phyloP scores from a whole-genome alignment of 2,329 filamentous ascomycete genomes.

The Colletotrichum orbiculare region DNA sequence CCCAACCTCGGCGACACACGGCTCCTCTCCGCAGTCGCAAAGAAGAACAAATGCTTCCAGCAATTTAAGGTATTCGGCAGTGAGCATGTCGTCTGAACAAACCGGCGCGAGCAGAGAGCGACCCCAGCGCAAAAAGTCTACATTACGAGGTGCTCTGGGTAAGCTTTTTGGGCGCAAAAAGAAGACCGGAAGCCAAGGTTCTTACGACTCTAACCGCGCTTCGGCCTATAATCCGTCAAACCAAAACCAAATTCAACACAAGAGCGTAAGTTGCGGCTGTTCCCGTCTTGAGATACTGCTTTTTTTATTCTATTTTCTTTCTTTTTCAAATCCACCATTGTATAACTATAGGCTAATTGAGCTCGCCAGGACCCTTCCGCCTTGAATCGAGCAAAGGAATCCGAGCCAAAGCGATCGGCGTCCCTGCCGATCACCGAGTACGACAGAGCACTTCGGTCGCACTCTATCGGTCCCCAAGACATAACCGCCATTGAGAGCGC shows the following conservation, averaged over 20 bases:
- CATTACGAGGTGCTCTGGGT: conserved; percentile 65
- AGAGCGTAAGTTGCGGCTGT: conserved; percentile 57
- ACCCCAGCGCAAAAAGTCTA: conserved; percentile 68
- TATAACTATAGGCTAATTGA: conserved; percentile 4
- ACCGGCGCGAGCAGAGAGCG: conserved; percentile 46
- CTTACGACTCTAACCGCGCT: conserved; percentile 42
- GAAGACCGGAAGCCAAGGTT: conserved; percentile 53
- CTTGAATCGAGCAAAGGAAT: conserved; percentile 47
- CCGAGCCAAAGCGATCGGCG: conserved; percentile 63
- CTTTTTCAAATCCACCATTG: no score
- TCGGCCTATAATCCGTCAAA: conserved; percentile 42
- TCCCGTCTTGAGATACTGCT: conserved; percentile 6
- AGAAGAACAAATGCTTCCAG: conserved; percentile 52
- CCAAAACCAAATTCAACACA: conserved; percentile 61
- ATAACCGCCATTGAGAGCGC: conserved; percentile 64
- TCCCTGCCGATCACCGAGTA: conserved; percentile 71
- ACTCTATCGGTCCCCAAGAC: conserved; percentile 68
- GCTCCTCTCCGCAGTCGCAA: conserved; percentile 41
- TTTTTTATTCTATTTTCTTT: conserved; percentile 1
- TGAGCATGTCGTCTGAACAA: conserved; percentile 55
- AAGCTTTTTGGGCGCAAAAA: conserved; percentile 69
- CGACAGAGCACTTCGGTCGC: conserved; percentile 69
- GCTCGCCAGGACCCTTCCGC: conserved; percentile 51
- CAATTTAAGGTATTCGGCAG: conserved; percentile 58
- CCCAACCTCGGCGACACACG: conserved; percentile 24